Base-by-base conservation (phyloP, 352 stramenopile species). In the Globisporangium spinosum region DNA sequence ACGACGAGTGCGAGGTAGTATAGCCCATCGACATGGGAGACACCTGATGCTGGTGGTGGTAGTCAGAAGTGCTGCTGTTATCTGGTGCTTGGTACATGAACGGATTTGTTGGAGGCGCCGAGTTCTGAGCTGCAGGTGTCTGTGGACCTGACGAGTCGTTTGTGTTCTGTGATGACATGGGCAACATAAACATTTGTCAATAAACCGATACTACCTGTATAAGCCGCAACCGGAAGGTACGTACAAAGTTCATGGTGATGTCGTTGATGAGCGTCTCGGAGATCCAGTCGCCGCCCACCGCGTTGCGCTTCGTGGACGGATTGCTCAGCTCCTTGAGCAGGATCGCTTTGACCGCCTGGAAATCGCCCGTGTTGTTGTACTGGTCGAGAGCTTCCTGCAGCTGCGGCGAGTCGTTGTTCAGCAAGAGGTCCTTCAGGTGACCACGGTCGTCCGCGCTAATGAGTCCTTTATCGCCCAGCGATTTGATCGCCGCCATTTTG, bases 401-500 rank as follows among this genome's bases (percentile, higher is more conserved):
- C 70, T 82, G 74, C 35, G 83, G 80, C 17, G 82, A 91, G 73
- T 93, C 83, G 56, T 86, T 89, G 74, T 93, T 91, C 13, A 93
- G 73, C 68, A 93, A 65, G 56, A 93, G 61, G 73, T 91, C 85
- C 62, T 93, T 93, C 54, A 93, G 32, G 51, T 91, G 80, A 0
- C 82, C 83, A 15, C 82, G 80, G 65, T 91, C 83, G 13, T 90
- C 83, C 25, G 77, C 81, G 23, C 74, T 87, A 55, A 93, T 93
- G 20, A 93, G 49, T 0, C 85, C 85, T 34, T 90, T 89, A 65
- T 91, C 83, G 3, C 82, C 76, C 2, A 93, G 66, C 61, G 82
- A 85, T 69, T 93, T 93, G 71, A 93, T 93, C 17, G 83, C 85
- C 62, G 83, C 85, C 85, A 93, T 93, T 59, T 93, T 93, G 38